Evolutionary conservation across 2,329 filamentous ascomycete species (phyloP).

Genomic region (Leptographium wingfieldii): DNA sequence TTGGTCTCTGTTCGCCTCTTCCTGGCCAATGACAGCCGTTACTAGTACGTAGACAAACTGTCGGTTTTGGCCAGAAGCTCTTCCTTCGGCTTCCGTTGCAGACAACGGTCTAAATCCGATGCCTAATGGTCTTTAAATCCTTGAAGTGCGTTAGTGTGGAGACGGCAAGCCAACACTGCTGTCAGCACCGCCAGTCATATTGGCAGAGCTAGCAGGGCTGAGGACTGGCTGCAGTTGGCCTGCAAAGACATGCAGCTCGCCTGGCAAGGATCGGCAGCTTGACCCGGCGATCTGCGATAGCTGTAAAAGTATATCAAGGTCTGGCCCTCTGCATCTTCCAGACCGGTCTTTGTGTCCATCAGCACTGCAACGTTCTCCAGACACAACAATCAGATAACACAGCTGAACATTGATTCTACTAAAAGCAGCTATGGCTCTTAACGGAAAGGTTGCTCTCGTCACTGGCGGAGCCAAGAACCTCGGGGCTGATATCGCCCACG

Average conservation of each 20-base stretch:
- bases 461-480: conserved; percentile 30
- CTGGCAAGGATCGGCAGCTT: background rate
- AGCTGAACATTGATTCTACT: background rate
- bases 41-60: background rate
- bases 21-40: no score
- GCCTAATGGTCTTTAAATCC: background rate
- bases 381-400: no score
- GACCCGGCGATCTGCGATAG: background rate
- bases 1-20: no score
- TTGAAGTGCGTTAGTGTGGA: background rate
- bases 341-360: background rate
- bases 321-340: background rate
- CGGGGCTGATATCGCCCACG: conserved; percentile 24
- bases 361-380: background rate
- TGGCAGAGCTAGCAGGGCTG: background rate
- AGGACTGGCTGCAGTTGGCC: background rate
- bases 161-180: background rate
- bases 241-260: background rate
- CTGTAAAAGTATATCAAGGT: background rate
- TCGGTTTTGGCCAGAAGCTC: background rate
- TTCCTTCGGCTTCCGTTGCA: background rate
- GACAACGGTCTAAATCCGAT: background rate
- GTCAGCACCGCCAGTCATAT: background rate
- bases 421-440: conserved; percentile 13
- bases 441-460: conserved; percentile 26